Base-by-base conservation (phyloP, 129 eudicot genomes). In the Flaveria brownii region DNA sequence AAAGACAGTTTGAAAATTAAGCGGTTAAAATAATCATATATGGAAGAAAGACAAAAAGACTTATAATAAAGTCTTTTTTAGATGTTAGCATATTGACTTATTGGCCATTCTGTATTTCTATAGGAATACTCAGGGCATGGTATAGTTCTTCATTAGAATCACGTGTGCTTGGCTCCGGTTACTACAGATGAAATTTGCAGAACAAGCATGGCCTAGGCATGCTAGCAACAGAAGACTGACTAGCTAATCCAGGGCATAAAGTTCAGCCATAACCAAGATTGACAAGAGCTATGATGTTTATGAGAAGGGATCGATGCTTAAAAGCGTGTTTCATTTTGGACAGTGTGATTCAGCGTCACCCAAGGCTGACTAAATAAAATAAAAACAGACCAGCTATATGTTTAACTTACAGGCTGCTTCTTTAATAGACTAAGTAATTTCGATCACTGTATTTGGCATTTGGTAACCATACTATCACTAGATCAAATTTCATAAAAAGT, bases 1-100 rank as follows among this genome's bases (percentile, higher is more conserved):
- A 76, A 76, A 66, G 79, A 63, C 51, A 64, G 23, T 49, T 62
- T 47, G 71, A 47, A 63, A 75, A 45, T n/a, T 16, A 28, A n/a
- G 72, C 33, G 30, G 30, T 70, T 75, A 75, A 74, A 23, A 25
- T 25, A 45, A 46, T 47, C 23, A 46, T 73, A 39, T 73, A 13
- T 36, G 56, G 23, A 57, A 73, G 39, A 71, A 71, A 71, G 49
- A 71, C 43, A 43, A 73, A 46, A 72, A 30, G 33, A 30, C 9
- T 55, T 22, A 45, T 54, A 54, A 49, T 11, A 49, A 13, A 13
- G 49, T 57, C 41, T 23, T 57, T 49, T 39, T 41, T 14, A 42
- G 12, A 73, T 52, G 56, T 55, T 55, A 18, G 30, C 26, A 36
- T 55, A 56, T 36, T 56, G 68, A 12, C 68, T 36, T 39, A 20